Evolutionary conservation across 73 alveolate species (phyloP).

Genomic region (Paramecium octaurelia): DNA sequence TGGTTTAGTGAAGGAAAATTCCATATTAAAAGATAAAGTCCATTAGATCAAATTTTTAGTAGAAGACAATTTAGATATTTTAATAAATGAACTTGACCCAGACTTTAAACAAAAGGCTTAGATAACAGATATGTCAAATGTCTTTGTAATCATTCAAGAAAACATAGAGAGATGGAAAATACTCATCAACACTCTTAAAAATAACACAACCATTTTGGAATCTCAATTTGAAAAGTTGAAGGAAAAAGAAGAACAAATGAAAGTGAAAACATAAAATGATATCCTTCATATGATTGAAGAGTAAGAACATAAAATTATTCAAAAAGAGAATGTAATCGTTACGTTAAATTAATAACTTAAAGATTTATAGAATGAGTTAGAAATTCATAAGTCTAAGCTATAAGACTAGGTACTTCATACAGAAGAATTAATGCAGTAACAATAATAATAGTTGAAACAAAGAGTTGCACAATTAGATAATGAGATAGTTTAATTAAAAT

Average conservation of each 20-base stretch:
- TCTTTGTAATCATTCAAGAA: background rate
- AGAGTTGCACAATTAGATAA: background rate
- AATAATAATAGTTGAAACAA: background rate
- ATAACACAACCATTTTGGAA: background rate
- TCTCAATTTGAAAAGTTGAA: background rate
- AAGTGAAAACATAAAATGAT: background rate
- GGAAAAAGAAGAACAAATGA: background rate
- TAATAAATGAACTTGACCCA: background rate
- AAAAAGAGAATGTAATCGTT: background rate
- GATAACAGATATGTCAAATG: background rate
- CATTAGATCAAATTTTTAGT: background rate
- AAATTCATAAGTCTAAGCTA: background rate
- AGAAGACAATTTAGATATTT: slow-evolving; percentile 6
- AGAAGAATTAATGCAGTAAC: background rate
- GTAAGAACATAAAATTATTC: background rate
- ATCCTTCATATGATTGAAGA: background rate
- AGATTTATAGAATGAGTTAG: background rate
- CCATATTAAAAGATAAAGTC: background rate
- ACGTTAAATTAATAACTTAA: background rate
- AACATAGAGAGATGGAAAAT: background rate
- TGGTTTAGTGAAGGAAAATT: background rate
- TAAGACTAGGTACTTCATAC: background rate
- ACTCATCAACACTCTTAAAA: background rate
- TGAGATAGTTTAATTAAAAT: background rate
- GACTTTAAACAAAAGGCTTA: background rate